Evolutionary conservation across 805 yeast genomes (phyloP).

Genomic region (Myxozyma geophila): DNA sequence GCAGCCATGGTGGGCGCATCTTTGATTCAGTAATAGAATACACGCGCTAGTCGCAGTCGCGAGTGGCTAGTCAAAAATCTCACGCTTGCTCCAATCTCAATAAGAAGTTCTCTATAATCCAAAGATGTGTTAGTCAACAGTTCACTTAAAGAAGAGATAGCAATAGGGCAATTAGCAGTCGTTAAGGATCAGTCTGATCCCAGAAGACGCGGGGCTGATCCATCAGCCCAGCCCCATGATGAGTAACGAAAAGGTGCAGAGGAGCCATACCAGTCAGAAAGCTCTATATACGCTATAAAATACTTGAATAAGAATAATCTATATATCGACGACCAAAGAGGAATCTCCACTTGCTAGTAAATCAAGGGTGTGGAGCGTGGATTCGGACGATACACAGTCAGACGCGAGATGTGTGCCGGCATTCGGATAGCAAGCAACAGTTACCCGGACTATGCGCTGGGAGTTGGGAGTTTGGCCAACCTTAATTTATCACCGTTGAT

Average conservation of each 20-base stretch:
- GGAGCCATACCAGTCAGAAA: not conserved
- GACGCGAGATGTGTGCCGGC: not conserved
- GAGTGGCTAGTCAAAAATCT: not conserved
- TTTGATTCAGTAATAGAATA: not conserved
- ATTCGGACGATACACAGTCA: no score
- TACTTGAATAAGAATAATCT: no score
- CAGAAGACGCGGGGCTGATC: not conserved
- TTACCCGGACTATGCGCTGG: conserved; percentile 8
- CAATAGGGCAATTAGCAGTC: not conserved
- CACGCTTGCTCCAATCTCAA: not conserved
- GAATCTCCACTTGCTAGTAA: not conserved
- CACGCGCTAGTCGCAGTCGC: conserved; percentile 1
- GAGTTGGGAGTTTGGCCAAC: not conserved
- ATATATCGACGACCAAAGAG: no score
- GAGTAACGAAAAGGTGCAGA: not conserved
- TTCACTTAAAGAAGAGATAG: no score
- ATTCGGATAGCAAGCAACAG: not conserved
- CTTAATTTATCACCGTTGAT: not conserved
- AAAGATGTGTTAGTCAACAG: no score
- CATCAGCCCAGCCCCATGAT: not conserved
- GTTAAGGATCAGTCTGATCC: not conserved
- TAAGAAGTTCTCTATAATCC: not conserved
- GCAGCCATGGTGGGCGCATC: conserved; percentile 61
- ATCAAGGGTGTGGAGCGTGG: not conserved
- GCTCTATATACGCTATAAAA: no score